Percentiles rank a stretch among this genome's conserved stretches.
Conservation (phyloP, 2,329 filamentous ascomycete genomes). For the Penicillium capsulatum region DNA sequence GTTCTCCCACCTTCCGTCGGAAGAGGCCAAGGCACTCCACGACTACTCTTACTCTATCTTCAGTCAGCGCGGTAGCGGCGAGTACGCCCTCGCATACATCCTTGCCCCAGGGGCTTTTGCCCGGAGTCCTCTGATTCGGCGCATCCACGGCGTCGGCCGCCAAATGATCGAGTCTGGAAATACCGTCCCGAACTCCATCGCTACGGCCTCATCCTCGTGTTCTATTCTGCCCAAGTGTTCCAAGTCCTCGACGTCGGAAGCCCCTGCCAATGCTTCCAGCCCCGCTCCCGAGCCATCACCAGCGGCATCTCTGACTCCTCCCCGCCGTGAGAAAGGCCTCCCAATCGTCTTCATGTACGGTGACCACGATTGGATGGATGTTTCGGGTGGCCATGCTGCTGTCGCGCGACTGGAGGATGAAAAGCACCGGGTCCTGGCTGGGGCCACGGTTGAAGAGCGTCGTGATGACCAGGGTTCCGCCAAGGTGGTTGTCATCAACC, state of each 20-base stretch:
- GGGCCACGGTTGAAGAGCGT: conserved; percentile 63
- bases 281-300: conserved; percentile 4
- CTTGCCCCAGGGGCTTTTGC: conserved; percentile 92
- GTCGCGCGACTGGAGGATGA: conserved; percentile 73
- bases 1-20: conserved; percentile 78
- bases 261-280: conserved; percentile 18
- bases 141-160: conserved; percentile 82
- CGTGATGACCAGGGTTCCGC: conserved; percentile 70
- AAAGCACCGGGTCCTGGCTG: conserved; percentile 55
- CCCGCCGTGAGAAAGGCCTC: conserved; percentile 59
- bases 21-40: conserved; percentile 80
- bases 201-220: conserved; percentile 14
- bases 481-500: conserved; percentile 73
- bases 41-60: conserved; percentile 94
- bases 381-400: conserved; percentile 75
- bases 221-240: conserved; percentile 12
- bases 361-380: conserved; percentile 98
- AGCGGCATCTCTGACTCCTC: conserved; percentile 10
- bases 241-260: conserved; percentile 28
- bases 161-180: conserved; percentile 49
- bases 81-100: conserved; percentile 89
- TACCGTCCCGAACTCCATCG: conserved; percentile 11
- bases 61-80: conserved; percentile 83
- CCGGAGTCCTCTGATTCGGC: conserved; percentile 76
- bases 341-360: conserved; percentile 94